A percentile compares a stretch with the other conserved stretches of the same genome.
Conservation (phyloP, 1,284 basidiomycete species). For the Moniliella sp. region DNA sequence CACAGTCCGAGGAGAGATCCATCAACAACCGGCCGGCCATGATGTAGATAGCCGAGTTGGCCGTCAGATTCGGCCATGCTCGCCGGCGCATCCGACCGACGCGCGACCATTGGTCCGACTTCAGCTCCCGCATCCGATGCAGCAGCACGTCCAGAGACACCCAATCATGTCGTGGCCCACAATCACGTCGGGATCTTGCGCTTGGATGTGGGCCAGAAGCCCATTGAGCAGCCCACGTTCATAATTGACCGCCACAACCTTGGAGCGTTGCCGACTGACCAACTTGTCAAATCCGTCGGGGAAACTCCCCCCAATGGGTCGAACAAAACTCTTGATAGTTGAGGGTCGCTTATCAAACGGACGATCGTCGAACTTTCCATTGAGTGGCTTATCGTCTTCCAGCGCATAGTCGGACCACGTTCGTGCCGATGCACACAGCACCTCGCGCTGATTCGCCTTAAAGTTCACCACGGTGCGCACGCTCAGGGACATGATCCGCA, state of each 20-base stretch:
- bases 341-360: conserved; percentile 53
- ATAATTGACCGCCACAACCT: conserved; percentile 47
- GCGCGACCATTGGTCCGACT: conserved; percentile 65
- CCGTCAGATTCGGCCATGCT: conserved; percentile 53
- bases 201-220: conserved; percentile 59
- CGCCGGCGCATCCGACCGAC: conserved; percentile 73
- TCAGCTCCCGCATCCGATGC: conserved; percentile 59
- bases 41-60: conserved; percentile 36
- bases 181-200: conserved; percentile 78
- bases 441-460: conserved; percentile 72
- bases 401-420: conserved; percentile 50
- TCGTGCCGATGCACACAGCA: conserved; percentile 63
- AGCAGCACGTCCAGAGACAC: conserved; percentile 73
- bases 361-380: no score
- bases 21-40: conserved; percentile 68
- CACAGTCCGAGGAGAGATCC: conserved; percentile 78
- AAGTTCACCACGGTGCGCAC: conserved; percentile 83
- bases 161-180: conserved; percentile 85
- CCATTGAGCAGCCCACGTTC: conserved; percentile 69
- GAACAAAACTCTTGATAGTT: conserved; percentile 65
- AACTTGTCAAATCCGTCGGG: conserved; percentile 56
- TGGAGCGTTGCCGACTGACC: conserved; percentile 39
- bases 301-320: conserved; percentile 64
- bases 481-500: conserved; percentile 74
- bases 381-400: conserved; percentile 25